Conservation (phyloP, 192 early-diverging fungal genomes). For the Podila epicladia region DNA sequence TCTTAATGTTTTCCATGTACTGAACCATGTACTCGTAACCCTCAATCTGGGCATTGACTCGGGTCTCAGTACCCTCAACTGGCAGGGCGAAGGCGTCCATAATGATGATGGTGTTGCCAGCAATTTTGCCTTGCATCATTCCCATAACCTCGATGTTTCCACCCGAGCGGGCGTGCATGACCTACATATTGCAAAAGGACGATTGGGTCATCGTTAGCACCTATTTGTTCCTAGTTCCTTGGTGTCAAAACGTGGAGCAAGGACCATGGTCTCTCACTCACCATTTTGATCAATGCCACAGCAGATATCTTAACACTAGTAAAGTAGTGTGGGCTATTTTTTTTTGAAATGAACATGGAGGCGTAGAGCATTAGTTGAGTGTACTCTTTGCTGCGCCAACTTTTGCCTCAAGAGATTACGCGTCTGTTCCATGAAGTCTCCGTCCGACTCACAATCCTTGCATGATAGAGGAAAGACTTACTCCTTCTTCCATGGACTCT, state of each 20-base stretch:
- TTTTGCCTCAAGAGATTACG: neutral
- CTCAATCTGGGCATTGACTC: constrained; percentile 92
- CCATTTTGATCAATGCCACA: constrained; percentile 98
- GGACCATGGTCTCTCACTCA: constrained; percentile 37
- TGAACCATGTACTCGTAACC: constrained; percentile 99
- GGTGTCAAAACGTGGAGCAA: neutral
- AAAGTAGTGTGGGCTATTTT: constrained; percentile 81
- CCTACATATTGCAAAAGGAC: constrained; percentile 52
- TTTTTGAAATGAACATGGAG: neutral
- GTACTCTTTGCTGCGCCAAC: constrained; percentile 7
- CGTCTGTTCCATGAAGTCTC: neutral
- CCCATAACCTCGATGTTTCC: constrained; percentile 98
- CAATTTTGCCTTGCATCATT: constrained; percentile 94
- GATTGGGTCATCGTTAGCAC: neutral
- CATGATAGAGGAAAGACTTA: constrained; percentile 34
- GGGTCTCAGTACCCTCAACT: constrained; percentile 98
- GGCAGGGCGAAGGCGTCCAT: constrained; percentile 98
- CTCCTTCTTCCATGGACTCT: constrained; percentile 89
- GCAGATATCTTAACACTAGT: constrained; percentile 93
- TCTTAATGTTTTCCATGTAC: constrained; percentile 84
- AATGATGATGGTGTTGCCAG: constrained; percentile 88
- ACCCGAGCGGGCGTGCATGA: constrained; percentile 97
- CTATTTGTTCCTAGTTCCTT: neutral
- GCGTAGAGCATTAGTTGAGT: neutral
- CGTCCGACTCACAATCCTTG: no score